Conservation (phyloP, 2,329 filamentous ascomycete genomes). For the Colletotrichum tamarilloi region DNA sequence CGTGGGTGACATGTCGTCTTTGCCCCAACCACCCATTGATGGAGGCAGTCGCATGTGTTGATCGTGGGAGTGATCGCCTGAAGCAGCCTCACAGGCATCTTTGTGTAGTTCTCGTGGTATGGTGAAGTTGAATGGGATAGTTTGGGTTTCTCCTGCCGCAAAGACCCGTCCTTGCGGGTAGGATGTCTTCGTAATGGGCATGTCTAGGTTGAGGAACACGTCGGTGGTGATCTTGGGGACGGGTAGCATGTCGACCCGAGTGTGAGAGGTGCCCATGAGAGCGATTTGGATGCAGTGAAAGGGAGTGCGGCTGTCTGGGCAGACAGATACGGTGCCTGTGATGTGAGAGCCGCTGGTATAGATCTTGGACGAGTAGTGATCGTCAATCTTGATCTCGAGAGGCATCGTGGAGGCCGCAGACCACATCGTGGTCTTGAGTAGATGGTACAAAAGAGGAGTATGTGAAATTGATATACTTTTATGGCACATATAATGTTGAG, state of each 20-base stretch:
- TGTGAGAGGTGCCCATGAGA: conserved; percentile 61
- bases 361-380: conserved; percentile 65
- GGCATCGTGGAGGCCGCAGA: conserved; percentile 39
- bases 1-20: conserved; percentile 64
- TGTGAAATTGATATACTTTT: background rate
- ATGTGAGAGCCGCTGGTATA: conserved; percentile 66
- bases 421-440: conserved; percentile 28
- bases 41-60: conserved; percentile 66
- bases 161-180: conserved; percentile 61
- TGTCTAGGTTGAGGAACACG: conserved; percentile 65
- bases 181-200: conserved; percentile 59
- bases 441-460: background rate
- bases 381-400: conserved; percentile 61
- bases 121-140: conserved; percentile 68
- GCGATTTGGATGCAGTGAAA: conserved; percentile 65
- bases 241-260: conserved; percentile 62
- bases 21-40: conserved; percentile 62
- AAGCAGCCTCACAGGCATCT: conserved; percentile 63
- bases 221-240: conserved; percentile 59
- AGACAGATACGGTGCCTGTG: conserved; percentile 59
- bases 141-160: conserved; percentile 58
- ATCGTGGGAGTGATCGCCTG: conserved; percentile 57
- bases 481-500: background rate
- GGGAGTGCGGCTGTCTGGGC: conserved; percentile 53
- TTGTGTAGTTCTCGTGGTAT: conserved; percentile 67